phyloP scores from a whole-genome alignment of 306 rosid species.

The Elaeagnus macrophylla region DNA sequence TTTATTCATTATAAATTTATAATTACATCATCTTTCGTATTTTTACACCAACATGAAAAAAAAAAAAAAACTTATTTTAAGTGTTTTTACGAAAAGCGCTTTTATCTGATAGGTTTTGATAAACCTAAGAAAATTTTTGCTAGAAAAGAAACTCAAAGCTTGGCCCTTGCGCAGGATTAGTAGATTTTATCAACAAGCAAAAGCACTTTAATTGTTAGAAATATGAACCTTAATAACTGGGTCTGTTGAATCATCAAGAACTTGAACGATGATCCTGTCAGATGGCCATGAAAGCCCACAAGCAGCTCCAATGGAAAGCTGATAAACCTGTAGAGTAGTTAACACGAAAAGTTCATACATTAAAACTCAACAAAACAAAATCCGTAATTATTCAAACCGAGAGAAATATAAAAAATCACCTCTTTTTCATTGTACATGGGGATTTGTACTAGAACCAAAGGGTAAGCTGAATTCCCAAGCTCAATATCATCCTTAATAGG shows the following conservation, averaged over 20 bases:
- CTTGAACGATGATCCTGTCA: conserved; percentile 28
- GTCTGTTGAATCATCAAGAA: conserved; percentile 36
- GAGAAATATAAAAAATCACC: background rate
- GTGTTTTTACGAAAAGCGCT: too few species aligned
- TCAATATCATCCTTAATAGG: conserved; percentile 63
- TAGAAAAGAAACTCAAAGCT: too few species aligned
- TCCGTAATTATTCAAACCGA: too few species aligned
- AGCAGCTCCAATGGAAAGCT: conserved; percentile 36
- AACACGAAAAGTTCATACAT: background rate
- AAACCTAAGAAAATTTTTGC: too few species aligned
- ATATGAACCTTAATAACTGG: conserved; percentile 22
- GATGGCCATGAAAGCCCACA: conserved; percentile 38
- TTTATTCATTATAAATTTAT: too few species aligned
- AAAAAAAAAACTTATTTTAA: too few species aligned
- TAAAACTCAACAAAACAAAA: background rate
- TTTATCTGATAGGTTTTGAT: too few species aligned
- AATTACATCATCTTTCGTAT: too few species aligned
- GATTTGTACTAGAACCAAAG: conserved; percentile 38
- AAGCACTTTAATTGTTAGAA: conserved; percentile 4
- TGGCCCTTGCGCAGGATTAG: too few species aligned
- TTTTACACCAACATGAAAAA: too few species aligned
- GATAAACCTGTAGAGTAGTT: conserved; percentile 22
- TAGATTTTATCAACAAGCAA: background rate
- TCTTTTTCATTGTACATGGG: conserved; percentile 37
- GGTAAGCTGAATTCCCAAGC: conserved; percentile 36